Evolutionary conservation across 2,329 filamentous ascomycete species (phyloP).

Genomic region (Dactylonectria macrodidyma): DNA sequence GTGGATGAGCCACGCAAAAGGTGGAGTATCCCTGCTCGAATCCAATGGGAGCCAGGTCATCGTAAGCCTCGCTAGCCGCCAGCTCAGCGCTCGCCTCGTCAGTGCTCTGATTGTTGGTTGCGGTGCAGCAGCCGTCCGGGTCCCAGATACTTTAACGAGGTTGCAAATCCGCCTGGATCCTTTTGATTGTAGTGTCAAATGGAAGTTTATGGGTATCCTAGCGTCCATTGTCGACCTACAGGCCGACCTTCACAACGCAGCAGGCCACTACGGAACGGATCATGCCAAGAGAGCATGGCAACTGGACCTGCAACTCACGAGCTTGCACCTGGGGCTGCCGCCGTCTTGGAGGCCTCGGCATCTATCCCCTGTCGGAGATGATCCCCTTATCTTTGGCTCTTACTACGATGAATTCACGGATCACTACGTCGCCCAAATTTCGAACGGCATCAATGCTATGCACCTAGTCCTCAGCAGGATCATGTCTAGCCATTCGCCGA

Average conservation of each 20-base stretch:
- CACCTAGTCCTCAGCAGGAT: background rate
- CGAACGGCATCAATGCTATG: conserved; percentile 1
- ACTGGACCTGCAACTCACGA: background rate
- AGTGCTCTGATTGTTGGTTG: conserved; percentile 7
- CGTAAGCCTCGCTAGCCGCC: background rate
- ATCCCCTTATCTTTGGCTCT: conserved; percentile 1
- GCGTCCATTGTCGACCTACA: background rate
- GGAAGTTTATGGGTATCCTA: conserved; percentile 6
- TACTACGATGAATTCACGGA: background rate
- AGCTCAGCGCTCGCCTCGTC: conserved; percentile 3
- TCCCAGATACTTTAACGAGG: background rate
- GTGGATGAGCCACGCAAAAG: conserved; percentile 43
- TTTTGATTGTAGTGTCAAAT: conserved; percentile 1
- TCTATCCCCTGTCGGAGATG: background rate
- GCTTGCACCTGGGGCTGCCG: background rate
- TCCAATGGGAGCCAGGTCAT: conserved; percentile 11
- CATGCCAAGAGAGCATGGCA: background rate
- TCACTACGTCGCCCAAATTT: conserved; percentile 13
- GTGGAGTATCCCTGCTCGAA: conserved; percentile 39
- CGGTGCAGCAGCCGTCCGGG: background rate
- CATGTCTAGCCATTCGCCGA: background rate
- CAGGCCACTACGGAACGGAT: background rate
- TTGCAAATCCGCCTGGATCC: background rate
- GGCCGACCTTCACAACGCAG: background rate
- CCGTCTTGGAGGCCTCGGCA: conserved; percentile 4